Conservation (phyloP, 257 asterid species). For the Plantago ovata region DNA sequence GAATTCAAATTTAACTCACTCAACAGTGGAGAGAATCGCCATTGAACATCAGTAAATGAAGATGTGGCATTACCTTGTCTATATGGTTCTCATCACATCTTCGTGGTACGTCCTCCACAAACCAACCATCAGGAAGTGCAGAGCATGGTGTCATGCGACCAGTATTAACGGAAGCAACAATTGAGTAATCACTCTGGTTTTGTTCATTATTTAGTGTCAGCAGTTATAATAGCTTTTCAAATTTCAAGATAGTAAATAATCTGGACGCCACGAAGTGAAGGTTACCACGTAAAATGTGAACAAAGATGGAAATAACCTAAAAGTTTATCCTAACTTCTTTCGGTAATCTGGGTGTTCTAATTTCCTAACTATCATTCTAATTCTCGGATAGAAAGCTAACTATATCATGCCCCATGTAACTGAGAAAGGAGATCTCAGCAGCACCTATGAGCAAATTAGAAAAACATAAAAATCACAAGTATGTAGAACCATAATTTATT, state of each 20-base stretch:
- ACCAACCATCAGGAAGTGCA: conserved; percentile 79
- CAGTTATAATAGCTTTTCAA: conserved; percentile 27
- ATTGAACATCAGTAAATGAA: no score
- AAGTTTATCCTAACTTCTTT: no score
- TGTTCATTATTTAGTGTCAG: conserved; percentile 33
- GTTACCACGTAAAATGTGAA: neutral
- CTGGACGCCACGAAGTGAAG: neutral
- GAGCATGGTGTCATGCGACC: conserved; percentile 23
- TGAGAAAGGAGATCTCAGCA: neutral
- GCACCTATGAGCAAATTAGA: neutral
- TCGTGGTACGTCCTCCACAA: conserved; percentile 69
- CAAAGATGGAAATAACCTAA: no score
- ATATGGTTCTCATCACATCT: conserved; percentile 3
- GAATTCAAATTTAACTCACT: no score
- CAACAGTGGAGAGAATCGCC: no score
- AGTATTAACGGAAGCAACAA: conserved; percentile 28
- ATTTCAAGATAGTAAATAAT: neutral
- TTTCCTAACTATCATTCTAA: no score
- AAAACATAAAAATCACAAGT: no score
- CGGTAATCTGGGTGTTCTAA: no score
- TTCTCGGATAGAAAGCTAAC: no score
- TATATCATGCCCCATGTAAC: neutral
- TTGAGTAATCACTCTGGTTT: conserved; percentile 28
- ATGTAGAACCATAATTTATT: no score
- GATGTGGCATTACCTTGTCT: conserved; percentile 34